phyloP scores from a whole-genome alignment of 345 rosid genomes.

The Dovyalis caffra region DNA sequence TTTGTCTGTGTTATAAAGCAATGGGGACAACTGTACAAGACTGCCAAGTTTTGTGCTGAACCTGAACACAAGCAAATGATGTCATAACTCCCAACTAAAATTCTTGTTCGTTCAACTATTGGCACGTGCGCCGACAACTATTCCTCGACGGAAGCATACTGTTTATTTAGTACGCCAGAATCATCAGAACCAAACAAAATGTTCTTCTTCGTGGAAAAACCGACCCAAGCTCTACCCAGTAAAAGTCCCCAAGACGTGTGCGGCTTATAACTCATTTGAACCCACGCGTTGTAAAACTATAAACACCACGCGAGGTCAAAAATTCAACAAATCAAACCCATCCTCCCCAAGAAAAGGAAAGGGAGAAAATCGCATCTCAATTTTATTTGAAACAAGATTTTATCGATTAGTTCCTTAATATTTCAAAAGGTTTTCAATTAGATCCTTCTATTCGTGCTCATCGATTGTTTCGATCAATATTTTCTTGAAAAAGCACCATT shows the following conservation, averaged over 20 bases:
- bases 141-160: neutral
- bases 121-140: neutral
- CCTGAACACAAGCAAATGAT: too few relatives aligned
- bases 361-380: neutral
- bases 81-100: too few relatives aligned
- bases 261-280: constrained; percentile 15
- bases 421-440: too few relatives aligned
- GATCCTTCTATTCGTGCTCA: too few relatives aligned
- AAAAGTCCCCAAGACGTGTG: constrained; percentile 22
- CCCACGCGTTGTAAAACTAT: constrained; percentile 15
- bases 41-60: too few relatives aligned
- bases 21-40: too few relatives aligned
- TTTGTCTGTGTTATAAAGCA: too few relatives aligned
- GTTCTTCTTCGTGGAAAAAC: constrained; percentile 7
- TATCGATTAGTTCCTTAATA: too few relatives aligned
- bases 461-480: too few relatives aligned
- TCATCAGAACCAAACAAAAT: neutral
- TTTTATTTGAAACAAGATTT: neutral
- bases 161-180: too few relatives aligned
- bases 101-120: neutral
- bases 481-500: too few relatives aligned
- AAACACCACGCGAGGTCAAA: constrained; percentile 8
- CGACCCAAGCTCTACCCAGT: neutral
- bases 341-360: constrained; percentile 22
- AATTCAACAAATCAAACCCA: constrained; percentile 2